phyloP scores from a whole-genome alignment of 83 land plant species.

The Picea engelmannii region DNA sequence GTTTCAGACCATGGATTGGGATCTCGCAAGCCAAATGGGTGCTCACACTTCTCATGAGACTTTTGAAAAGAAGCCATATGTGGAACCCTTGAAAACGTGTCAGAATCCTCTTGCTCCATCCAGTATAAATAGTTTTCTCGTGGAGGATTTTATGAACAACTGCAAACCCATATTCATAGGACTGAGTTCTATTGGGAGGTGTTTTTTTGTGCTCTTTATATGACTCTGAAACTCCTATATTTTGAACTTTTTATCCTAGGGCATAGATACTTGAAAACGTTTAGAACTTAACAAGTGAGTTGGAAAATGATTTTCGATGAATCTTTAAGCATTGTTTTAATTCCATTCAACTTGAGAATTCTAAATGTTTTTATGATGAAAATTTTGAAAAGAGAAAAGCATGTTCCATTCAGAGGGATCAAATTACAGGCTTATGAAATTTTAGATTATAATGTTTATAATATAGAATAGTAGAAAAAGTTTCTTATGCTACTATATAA shows the following conservation, averaged over 20 bases:
- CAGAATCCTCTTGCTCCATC: slow-evolving; percentile 21
- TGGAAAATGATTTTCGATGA: background rate
- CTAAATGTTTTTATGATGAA: background rate
- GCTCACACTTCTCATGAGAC: slow-evolving; percentile 13
- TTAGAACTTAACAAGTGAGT: background rate
- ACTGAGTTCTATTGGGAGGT: slow-evolving; percentile 72
- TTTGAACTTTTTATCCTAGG: background rate
- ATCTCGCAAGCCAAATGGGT: slow-evolving; percentile 47
- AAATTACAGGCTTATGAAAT: background rate
- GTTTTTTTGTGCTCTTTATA: background rate
- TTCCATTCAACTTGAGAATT: background rate
- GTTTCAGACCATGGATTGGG: slow-evolving; percentile 62
- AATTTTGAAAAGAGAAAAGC: background rate
- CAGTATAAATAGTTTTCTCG: slow-evolving; percentile 30
- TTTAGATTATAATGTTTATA: background rate
- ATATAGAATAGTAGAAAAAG: background rate
- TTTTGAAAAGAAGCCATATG: background rate
- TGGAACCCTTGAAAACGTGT: slow-evolving; percentile 26
- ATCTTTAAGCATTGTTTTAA: background rate
- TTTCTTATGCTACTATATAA: background rate
- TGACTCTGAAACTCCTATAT: background rate
- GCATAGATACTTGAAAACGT: background rate
- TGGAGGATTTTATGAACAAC: slow-evolving; percentile 3
- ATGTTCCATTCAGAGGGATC: background rate
- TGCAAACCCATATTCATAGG: slow-evolving; percentile 54